Percentiles rank a stretch among this genome's conserved stretches.
These are phyloP conservation scores for Bolboschoenoplectus hybrid DNA, from an alignment of 202 grass and related monocot genomes.

Conservation along the genomic window DNA sequence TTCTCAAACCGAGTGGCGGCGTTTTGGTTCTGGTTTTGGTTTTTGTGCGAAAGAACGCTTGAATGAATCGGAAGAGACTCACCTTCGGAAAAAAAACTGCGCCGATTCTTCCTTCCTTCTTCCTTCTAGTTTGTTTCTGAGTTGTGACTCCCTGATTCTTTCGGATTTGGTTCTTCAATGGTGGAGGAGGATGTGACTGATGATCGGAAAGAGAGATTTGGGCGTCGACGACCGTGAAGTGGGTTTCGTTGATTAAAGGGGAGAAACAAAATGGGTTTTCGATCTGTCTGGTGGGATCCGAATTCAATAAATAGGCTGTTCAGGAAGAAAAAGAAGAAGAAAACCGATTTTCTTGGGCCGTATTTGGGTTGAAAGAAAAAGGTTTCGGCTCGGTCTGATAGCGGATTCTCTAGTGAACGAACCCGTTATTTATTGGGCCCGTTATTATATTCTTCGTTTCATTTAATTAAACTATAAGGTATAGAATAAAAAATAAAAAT, in stretches of 20 bases:
- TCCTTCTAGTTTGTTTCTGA: not conserved
- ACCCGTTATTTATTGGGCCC: not conserved
- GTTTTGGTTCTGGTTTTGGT: not conserved
- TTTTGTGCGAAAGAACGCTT: not conserved
- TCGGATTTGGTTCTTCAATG: not conserved
- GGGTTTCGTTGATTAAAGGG: not conserved
- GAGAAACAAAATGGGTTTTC: not conserved
- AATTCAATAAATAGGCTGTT: not conserved
- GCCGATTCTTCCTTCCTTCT: not conserved
- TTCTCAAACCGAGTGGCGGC: not conserved
- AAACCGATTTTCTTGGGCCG: not conserved
- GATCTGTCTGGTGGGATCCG: not conserved
- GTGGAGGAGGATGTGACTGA: not conserved
- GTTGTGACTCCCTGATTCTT: not conserved
- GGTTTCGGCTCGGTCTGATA: not conserved
- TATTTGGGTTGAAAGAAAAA: not conserved
- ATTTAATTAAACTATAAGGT: not conserved
- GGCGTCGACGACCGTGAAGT: not conserved
- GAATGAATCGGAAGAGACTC: slow-evolving; percentile 15
- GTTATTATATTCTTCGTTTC: not conserved
- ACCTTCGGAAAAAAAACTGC: not conserved
- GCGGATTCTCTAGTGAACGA: not conserved
- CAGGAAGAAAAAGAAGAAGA: not conserved
- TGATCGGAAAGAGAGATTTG: not conserved
- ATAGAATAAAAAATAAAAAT: not conserved